Percentiles rank a stretch among this genome's conserved stretches.
Evolutionary conservation across 129 eudicot species (phyloP).

Genomic region (Arctium lappa): DNA sequence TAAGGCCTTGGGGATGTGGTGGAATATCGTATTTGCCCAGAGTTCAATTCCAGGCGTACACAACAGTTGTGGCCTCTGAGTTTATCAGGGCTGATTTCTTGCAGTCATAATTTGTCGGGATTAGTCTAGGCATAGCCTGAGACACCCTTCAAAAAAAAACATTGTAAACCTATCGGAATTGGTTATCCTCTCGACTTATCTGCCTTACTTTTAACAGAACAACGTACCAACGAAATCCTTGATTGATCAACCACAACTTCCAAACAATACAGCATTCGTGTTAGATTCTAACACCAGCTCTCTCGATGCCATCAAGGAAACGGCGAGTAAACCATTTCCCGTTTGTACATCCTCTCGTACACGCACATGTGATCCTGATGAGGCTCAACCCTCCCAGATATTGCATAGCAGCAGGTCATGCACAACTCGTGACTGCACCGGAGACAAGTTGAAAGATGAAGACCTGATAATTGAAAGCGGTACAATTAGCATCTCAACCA

Average conservation of each 20-base stretch:
- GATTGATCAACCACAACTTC: slow-evolving; percentile 34
- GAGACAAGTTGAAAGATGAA: slow-evolving; percentile 42
- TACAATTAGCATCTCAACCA: slow-evolving; percentile 70
- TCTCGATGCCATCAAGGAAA: slow-evolving; percentile 34
- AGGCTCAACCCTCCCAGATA: slow-evolving; percentile 40
- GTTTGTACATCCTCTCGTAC: slow-evolving; percentile 31
- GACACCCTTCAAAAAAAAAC: too few relatives aligned
- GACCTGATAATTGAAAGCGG: slow-evolving; percentile 73
- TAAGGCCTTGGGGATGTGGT: too few relatives aligned
- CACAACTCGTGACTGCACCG: slow-evolving; percentile 30
- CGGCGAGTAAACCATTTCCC: slow-evolving; percentile 35
- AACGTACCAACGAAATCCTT: slow-evolving; percentile 37
- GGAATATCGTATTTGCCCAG: too few relatives aligned
- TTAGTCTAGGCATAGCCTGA: too few relatives aligned
- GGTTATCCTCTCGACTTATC: not conserved
- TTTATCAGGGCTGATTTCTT: too few relatives aligned
- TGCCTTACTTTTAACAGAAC: slow-evolving; percentile 35
- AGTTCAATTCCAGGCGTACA: too few relatives aligned
- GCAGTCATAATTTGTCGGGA: too few relatives aligned
- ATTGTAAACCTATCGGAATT: not conserved
- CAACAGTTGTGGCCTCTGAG: too few relatives aligned
- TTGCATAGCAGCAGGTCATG: slow-evolving; percentile 39
- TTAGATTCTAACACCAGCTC: slow-evolving; percentile 34
- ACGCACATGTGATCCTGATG: slow-evolving; percentile 23
- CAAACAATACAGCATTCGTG: slow-evolving; percentile 28